phyloP scores from a whole-genome alignment of 1,284 basidiomycete species.

The Heterobasidion occidentale region DNA sequence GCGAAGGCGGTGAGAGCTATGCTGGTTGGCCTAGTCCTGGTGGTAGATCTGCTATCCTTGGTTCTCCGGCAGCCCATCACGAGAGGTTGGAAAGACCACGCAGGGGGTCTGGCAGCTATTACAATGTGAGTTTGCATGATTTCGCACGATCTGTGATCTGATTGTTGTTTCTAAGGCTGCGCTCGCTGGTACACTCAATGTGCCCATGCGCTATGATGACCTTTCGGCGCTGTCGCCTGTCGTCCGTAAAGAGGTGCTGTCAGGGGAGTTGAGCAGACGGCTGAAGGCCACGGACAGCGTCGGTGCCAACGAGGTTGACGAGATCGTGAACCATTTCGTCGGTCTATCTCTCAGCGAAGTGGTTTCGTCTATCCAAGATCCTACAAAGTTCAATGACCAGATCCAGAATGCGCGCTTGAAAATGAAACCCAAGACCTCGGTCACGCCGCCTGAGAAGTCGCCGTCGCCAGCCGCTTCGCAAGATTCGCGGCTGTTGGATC shows the following conservation, averaged over 20 bases:
- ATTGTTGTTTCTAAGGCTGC: conserved; percentile 46
- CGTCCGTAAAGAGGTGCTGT: conserved; percentile 76
- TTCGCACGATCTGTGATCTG: not conserved
- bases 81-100: conserved; percentile 59
- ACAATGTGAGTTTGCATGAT: conserved; percentile 43
- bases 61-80: conserved; percentile 44
- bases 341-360: conserved; percentile 66
- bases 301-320: conserved; percentile 46
- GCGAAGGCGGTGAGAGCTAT: conserved; percentile 71
- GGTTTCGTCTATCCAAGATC: conserved; percentile 67
- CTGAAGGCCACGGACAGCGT: conserved; percentile 51
- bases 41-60: conserved; percentile 37
- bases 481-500: conserved; percentile 55
- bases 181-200: conserved; percentile 63
- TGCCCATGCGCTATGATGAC: conserved; percentile 78
- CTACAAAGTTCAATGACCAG: conserved; percentile 54
- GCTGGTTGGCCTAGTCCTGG: conserved; percentile 68
- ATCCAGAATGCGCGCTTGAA: conserved; percentile 42
- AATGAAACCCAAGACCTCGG: conserved; percentile 23
- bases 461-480: conserved; percentile 47
- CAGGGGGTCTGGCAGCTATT: conserved; percentile 77
- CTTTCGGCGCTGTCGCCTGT: conserved; percentile 73
- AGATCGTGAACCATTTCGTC: conserved; percentile 63
- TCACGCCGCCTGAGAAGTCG: conserved; percentile 33
- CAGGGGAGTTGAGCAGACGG: conserved; percentile 72